Evolutionary conservation across 2,329 filamentous ascomycete genomes (phyloP).

Genomic region (Juglanconis sp.): DNA sequence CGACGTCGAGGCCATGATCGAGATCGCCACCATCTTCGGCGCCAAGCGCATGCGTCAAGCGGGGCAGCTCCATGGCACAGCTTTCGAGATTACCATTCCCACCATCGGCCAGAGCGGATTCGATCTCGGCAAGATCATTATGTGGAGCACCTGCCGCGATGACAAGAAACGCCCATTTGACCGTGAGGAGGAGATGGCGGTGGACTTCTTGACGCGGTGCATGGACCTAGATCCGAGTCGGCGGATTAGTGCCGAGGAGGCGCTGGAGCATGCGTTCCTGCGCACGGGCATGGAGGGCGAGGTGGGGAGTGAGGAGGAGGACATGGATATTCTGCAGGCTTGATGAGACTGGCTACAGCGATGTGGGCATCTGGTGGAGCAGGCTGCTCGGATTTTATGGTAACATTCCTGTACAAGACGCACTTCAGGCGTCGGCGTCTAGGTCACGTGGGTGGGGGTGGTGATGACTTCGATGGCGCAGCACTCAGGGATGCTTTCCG

Average conservation of each 20-base stretch:
- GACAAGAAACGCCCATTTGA: slow-evolving; percentile 52
- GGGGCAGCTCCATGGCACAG: slow-evolving; percentile 80
- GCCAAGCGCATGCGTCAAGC: slow-evolving; percentile 77
- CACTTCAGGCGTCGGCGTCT: too few relatives aligned
- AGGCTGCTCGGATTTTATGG: too few relatives aligned
- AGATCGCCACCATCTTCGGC: slow-evolving; percentile 95
- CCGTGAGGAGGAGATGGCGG: slow-evolving; percentile 67
- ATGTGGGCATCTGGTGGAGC: too few relatives aligned
- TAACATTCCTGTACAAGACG: too few relatives aligned
- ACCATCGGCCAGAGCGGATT: slow-evolving; percentile 85
- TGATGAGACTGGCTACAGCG: neutral
- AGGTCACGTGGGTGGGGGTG: too few relatives aligned
- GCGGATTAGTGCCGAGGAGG: slow-evolving; percentile 72
- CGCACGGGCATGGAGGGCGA: slow-evolving; percentile 32
- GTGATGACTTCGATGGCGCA: too few relatives aligned
- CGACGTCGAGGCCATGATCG: slow-evolving; percentile 95
- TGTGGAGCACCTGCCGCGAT: slow-evolving; percentile 84
- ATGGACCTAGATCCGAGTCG: slow-evolving; percentile 73
- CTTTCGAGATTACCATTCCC: slow-evolving; percentile 89
- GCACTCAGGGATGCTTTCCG: too few relatives aligned
- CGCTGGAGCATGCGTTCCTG: slow-evolving; percentile 70
- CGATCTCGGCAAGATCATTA: slow-evolving; percentile 84
- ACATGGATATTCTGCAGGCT: slow-evolving; percentile 48
- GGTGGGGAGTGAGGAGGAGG: slow-evolving; percentile 46
- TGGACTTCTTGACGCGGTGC: slow-evolving; percentile 68